Conservation (phyloP, 306 rosid species). For the Castanea sativa region DNA sequence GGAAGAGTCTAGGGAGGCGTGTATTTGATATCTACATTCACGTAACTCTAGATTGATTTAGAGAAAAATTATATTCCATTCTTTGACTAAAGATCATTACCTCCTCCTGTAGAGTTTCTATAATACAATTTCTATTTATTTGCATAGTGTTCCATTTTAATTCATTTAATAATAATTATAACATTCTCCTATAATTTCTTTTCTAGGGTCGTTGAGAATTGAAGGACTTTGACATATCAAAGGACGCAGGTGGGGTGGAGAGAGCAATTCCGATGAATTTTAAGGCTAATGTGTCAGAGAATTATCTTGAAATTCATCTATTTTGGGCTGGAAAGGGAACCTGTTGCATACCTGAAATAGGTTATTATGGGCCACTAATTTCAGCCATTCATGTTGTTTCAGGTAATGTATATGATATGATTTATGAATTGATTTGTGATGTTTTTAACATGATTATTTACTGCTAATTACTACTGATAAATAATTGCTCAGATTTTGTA, state of each 20-base stretch:
- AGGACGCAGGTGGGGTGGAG: conserved; percentile 51
- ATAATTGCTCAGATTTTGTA: conserved; percentile 43
- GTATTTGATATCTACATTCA: conserved; percentile 75
- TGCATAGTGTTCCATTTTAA: no score
- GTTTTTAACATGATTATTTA: no score
- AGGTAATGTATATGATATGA: conserved; percentile 35
- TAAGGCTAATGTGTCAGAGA: conserved; percentile 47
- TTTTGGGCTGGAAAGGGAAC: conserved; percentile 92
- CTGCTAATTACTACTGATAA: neutral
- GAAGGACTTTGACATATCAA: conserved; percentile 64
- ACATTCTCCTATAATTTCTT: neutral
- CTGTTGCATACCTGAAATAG: conserved; percentile 58
- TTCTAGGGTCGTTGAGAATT: conserved; percentile 49
- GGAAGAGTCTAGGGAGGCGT: conserved; percentile 73
- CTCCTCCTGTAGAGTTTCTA: no score
- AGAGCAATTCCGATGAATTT: conserved; percentile 17
- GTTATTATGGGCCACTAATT: conserved; percentile 68
- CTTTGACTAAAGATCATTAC: no score
- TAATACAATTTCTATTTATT: no score
- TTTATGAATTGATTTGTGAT: no score
- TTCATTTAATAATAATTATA: no score
- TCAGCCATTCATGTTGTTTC: conserved; percentile 68
- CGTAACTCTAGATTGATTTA: conserved; percentile 25
- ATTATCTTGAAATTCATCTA: conserved; percentile 67
- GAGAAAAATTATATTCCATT: neutral